Percentiles rank a stretch among this genome's conserved stretches.
These are phyloP conservation scores for Ogataea nitratoaversa DNA, from an alignment of 805 yeast species.

Conservation along the genomic window DNA sequence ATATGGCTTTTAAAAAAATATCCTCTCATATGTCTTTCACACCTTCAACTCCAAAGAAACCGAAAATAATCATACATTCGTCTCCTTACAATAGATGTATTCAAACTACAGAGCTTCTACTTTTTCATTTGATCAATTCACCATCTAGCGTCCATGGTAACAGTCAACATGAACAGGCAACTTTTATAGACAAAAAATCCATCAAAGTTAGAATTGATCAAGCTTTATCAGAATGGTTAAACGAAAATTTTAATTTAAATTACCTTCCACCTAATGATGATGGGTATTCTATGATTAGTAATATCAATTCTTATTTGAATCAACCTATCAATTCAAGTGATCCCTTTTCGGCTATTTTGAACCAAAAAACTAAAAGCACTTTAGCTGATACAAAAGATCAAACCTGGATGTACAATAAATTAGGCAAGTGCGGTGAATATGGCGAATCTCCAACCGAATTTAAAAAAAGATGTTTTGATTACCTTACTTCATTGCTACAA, in stretches of 20 bases:
- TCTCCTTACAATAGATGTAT: slow-evolving; percentile 43
- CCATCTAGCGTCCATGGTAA: not conserved
- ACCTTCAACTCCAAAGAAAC: not conserved
- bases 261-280: slow-evolving; percentile 43
- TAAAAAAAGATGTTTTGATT: slow-evolving; percentile 32
- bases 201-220: slow-evolving; percentile 37
- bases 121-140: slow-evolving; percentile 12
- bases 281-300: slow-evolving; percentile 37
- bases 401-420: slow-evolving; percentile 31
- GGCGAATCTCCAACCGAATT: slow-evolving; percentile 37
- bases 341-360: slow-evolving; percentile 14
- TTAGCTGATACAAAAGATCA: slow-evolving; percentile 23
- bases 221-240: slow-evolving; percentile 41
- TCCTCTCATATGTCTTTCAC: slow-evolving; percentile 20
- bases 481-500: slow-evolving; percentile 31
- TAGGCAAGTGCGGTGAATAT: slow-evolving; percentile 41
- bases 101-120: slow-evolving; percentile 35
- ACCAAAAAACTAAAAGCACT: slow-evolving; percentile 13
- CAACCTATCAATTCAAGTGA: slow-evolving; percentile 9
- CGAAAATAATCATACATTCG: slow-evolving; percentile 31
- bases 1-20: slow-evolving; percentile 23
- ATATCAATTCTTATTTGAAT: slow-evolving; percentile 36
- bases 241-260: slow-evolving; percentile 34
- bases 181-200: slow-evolving; percentile 4
- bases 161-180: too few species aligned